phyloP scores from a whole-genome alignment of 2,329 filamentous ascomycete genomes.

The Cercospora sp. region DNA sequence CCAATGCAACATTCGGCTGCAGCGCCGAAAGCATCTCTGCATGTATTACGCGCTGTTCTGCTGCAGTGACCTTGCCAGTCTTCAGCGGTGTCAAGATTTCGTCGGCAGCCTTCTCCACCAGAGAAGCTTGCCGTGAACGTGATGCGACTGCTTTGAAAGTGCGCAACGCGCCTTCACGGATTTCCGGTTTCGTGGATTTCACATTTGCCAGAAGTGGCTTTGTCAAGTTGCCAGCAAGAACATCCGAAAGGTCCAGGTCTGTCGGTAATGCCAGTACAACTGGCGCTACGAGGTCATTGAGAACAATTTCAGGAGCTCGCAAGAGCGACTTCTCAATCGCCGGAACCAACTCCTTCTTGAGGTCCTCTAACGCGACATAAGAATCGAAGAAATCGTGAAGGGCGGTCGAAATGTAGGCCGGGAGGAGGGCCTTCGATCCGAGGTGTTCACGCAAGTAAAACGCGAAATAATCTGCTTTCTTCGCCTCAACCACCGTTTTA shows the following conservation, averaged over 20 bases:
- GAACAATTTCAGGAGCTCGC: slow-evolving; percentile 83
- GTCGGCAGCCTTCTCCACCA: slow-evolving; percentile 68
- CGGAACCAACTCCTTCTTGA: slow-evolving; percentile 74
- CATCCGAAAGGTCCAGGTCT: slow-evolving; percentile 72
- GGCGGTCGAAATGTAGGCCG: slow-evolving; percentile 69
- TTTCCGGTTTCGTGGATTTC: slow-evolving; percentile 80
- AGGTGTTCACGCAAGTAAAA: slow-evolving; percentile 87
- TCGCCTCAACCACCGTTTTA: slow-evolving; percentile 61
- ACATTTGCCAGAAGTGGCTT: slow-evolving; percentile 87
- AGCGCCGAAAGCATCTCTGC: slow-evolving; percentile 74
- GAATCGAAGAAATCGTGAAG: slow-evolving; percentile 78
- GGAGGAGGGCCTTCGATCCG: slow-evolving; percentile 71
- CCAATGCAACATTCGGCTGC: slow-evolving; percentile 60
- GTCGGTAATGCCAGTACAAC: slow-evolving; percentile 69
- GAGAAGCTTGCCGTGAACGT: slow-evolving; percentile 58
- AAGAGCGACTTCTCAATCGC: slow-evolving; percentile 85
- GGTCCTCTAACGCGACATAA: slow-evolving; percentile 72
- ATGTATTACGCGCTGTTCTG: slow-evolving; percentile 81
- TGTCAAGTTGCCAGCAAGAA: slow-evolving; percentile 69
- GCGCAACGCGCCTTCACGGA: slow-evolving; percentile 72
- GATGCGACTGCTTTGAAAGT: slow-evolving; percentile 71
- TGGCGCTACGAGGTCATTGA: slow-evolving; percentile 74
- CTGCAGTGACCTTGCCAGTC: slow-evolving; percentile 75
- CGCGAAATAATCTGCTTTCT: slow-evolving; percentile 71
- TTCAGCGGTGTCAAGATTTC: slow-evolving; percentile 81